These are phyloP conservation scores for Pseudoturritis turrita DNA, from an alignment of 345 rosid genomes.

Conservation along the genomic window DNA sequence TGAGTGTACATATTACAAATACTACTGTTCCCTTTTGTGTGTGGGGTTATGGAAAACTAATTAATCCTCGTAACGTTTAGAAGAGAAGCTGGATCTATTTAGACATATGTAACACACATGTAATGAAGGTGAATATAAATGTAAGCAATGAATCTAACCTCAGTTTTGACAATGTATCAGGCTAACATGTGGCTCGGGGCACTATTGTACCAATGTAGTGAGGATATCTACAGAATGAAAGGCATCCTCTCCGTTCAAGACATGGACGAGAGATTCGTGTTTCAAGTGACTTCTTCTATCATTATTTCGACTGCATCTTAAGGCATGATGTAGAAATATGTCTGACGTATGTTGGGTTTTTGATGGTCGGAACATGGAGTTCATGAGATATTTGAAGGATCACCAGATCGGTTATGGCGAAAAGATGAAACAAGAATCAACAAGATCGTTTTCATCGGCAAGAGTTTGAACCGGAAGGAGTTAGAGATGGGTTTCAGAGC, in stretches of 20 bases:
- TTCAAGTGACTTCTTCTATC: conserved; percentile 46
- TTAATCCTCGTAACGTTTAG: too few species aligned
- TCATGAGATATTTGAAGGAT: conserved; percentile 92
- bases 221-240: conserved; percentile 94
- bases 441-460: conserved; percentile 94
- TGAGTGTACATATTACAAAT: too few species aligned
- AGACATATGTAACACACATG: too few species aligned
- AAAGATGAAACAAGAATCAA: conserved; percentile 58
- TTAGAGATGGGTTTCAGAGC: conserved; percentile 76
- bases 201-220: conserved; percentile 68
- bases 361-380: conserved; percentile 44
- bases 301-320: neutral
- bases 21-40: too few species aligned
- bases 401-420: conserved; percentile 77
- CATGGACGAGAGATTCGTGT: conserved; percentile 86
- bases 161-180: conserved; percentile 40
- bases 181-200: conserved; percentile 91
- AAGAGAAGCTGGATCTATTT: too few species aligned
- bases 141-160: neutral
- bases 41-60: too few species aligned
- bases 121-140: too few species aligned
- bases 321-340: neutral
- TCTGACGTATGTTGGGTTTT: neutral
- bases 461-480: conserved; percentile 66
- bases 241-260: conserved; percentile 77